Conservation (phyloP, 2,329 filamentous ascomycete genomes). For the Beauveria rudraprayagi region DNA sequence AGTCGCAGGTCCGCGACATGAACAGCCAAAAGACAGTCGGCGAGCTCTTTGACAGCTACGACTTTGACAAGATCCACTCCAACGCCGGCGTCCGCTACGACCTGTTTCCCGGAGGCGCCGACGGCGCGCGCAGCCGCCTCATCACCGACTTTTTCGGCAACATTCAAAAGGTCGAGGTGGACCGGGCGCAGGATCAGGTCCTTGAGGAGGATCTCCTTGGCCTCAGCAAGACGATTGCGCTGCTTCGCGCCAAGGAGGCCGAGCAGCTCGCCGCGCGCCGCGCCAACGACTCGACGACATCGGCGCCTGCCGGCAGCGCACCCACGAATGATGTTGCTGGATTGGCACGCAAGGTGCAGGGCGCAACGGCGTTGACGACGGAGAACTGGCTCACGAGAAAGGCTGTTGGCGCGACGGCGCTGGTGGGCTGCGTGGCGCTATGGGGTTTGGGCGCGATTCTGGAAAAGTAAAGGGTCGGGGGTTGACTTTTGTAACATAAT, state of each 20-base stretch:
- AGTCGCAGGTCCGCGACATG: constrained; percentile 78
- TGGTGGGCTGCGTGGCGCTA: constrained; percentile 52
- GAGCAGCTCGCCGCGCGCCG: constrained; percentile 30
- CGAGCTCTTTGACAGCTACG: constrained; percentile 93
- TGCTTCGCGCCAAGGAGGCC: constrained; percentile 41
- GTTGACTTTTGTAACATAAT: background rate
- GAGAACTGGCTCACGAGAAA: constrained; percentile 62
- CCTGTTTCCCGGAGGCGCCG: constrained; percentile 79
- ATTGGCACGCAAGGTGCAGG: constrained; percentile 21
- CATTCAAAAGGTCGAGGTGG: constrained; percentile 92
- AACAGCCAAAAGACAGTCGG: constrained; percentile 84
- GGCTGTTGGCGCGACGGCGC: constrained; percentile 49
- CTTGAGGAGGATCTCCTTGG: constrained; percentile 68
- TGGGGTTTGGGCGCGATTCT: constrained; percentile 52
- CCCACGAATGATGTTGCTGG: constrained; percentile 18
- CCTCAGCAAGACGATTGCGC: constrained; percentile 60
- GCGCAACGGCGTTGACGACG: constrained; percentile 53
- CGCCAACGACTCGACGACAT: constrained; percentile 18
- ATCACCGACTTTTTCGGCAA: constrained; percentile 98
- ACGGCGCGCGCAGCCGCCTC: constrained; percentile 66
- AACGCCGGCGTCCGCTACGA: constrained; percentile 90
- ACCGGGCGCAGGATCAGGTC: constrained; percentile 49
- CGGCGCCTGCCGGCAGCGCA: constrained; percentile 21
- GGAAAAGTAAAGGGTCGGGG: constrained; percentile 21
- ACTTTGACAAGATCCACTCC: constrained; percentile 88